Percentiles rank a stretch among this genome's conserved stretches.
These are phyloP conservation scores for Hymenotorrendiella dingleyae DNA, from an alignment of 2,329 filamentous ascomycete species.

Conservation along the genomic window DNA sequence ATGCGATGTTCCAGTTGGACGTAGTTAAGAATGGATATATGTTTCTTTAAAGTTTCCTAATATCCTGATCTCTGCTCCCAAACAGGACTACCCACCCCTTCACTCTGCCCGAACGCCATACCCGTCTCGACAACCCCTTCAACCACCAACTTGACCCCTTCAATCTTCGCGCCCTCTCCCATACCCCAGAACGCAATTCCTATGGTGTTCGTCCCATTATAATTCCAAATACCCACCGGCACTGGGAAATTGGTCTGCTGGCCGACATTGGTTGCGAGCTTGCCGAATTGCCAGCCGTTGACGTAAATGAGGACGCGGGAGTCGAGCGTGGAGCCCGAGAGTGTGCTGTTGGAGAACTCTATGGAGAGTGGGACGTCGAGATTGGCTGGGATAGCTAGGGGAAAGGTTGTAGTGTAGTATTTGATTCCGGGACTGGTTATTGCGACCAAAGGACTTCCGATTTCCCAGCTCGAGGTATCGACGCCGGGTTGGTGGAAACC, in stretches of 20 bases:
- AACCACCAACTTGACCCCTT: slow-evolving; percentile 4
- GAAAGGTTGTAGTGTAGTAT: slow-evolving; percentile 1
- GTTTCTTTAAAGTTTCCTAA: too few relatives aligned
- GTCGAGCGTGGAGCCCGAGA: slow-evolving; percentile 39
- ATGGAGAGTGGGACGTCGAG: slow-evolving; percentile 1
- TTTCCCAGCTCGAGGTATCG: slow-evolving; percentile 38
- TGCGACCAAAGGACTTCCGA: slow-evolving; percentile 29
- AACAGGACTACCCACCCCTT: too few relatives aligned
- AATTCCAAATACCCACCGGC: slow-evolving; percentile 63
- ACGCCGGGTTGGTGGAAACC: slow-evolving; percentile 53
- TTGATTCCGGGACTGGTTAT: slow-evolving; percentile 20
- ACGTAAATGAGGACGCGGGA: slow-evolving; percentile 58
- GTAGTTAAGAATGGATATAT: too few relatives aligned
- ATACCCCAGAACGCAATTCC: slow-evolving; percentile 62
- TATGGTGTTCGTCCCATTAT: slow-evolving; percentile 61
- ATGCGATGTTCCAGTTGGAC: too few relatives aligned
- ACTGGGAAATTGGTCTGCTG: slow-evolving; percentile 64
- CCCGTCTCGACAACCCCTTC: slow-evolving; percentile 1
- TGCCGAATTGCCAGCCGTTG: slow-evolving; percentile 65
- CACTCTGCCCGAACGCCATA: too few relatives aligned
- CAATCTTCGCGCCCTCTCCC: slow-evolving; percentile 8
- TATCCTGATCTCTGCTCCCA: too few relatives aligned
- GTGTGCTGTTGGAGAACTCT: slow-evolving; percentile 40
- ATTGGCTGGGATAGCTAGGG: background rate
- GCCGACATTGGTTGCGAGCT: background rate